Evolutionary conservation across 805 yeast species (phyloP).

Genomic region (Isabelozyma heimii): DNA sequence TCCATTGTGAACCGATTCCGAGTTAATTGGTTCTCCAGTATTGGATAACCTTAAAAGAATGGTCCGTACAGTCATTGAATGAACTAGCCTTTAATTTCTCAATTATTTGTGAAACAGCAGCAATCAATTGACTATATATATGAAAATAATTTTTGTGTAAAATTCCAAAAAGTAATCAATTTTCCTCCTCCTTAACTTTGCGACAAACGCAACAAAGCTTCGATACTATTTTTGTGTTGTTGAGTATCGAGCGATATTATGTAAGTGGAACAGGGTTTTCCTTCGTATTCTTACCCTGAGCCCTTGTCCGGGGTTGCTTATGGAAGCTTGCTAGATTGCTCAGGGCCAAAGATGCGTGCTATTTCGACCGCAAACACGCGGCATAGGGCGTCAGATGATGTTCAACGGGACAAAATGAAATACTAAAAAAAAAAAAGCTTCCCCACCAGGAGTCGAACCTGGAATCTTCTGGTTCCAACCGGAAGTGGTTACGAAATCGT

Average conservation of each 20-base stretch:
- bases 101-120: no score
- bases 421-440: slow-evolving; percentile 36
- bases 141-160: not conserved
- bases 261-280: not conserved
- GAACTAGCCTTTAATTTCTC: no score
- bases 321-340: not conserved
- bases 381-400: not conserved
- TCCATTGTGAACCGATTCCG: slow-evolving; percentile 38
- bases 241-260: not conserved
- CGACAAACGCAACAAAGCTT: not conserved
- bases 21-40: slow-evolving; percentile 45
- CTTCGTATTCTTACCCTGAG: not conserved
- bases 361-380: not conserved
- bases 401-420: not conserved
- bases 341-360: not conserved
- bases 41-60: slow-evolving; percentile 47
- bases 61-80: slow-evolving; percentile 21
- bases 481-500: slow-evolving; percentile 39
- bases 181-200: not conserved
- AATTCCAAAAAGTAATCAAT: not conserved
- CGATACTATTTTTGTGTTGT: no score
- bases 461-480: slow-evolving; percentile 51
- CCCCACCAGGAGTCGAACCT: slow-evolving; percentile 60
- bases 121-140: no score
- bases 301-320: not conserved